A percentile compares a stretch with the other conserved stretches of the same genome.
These are phyloP conservation scores for Salix koriyanagi DNA, from an alignment of 345 rosid genomes.

Conservation along the genomic window DNA sequence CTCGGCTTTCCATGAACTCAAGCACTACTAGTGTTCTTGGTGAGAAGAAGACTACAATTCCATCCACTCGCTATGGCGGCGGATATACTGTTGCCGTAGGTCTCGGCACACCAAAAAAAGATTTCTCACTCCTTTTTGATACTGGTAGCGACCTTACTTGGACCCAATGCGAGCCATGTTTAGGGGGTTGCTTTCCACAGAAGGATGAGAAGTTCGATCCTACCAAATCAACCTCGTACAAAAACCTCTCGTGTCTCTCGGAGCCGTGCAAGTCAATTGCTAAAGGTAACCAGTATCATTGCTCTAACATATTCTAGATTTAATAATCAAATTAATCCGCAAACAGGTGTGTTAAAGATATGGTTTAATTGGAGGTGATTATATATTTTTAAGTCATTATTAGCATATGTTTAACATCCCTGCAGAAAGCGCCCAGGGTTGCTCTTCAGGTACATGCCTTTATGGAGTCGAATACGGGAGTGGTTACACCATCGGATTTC, in stretches of 20 bases:
- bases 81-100: conserved; percentile 6
- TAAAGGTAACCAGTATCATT: not conserved
- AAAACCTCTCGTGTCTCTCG: not conserved
- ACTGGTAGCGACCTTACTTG: conserved; percentile 29
- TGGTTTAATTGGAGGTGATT: too few species aligned
- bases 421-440: not conserved
- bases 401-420: too few species aligned
- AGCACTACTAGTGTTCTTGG: too few species aligned
- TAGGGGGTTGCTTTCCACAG: not conserved
- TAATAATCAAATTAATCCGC: too few species aligned
- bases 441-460: not conserved
- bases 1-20: not conserved
- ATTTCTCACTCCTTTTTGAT: conserved; percentile 19
- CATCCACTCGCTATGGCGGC: not conserved
- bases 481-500: not conserved
- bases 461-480: not conserved
- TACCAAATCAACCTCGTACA: not conserved
- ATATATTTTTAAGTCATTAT: too few species aligned
- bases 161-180: conserved; percentile 20
- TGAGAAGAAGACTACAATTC: not conserved
- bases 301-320: too few species aligned
- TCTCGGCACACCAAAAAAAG: conserved; percentile 22
- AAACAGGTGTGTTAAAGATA: too few species aligned
- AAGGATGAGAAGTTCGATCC: conserved; percentile 11
- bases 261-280: not conserved